Evolutionary conservation across 139 green algal genomes (phyloP).

Genomic region (Deuterostichococcus epilithicus): DNA sequence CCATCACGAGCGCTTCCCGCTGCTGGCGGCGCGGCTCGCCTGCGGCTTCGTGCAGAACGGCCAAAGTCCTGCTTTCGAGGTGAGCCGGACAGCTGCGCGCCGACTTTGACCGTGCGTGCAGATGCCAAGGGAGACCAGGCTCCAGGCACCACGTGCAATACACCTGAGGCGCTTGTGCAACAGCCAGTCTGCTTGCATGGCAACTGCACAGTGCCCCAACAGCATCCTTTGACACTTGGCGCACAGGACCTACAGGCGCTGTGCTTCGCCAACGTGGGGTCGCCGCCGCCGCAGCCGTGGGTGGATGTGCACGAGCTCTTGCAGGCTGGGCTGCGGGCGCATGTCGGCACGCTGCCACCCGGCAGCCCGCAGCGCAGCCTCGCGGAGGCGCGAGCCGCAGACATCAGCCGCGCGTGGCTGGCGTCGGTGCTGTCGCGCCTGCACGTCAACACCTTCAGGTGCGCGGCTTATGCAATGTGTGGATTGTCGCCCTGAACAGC

Average conservation of each 20-base stretch:
- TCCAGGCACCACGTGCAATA: too few species aligned
- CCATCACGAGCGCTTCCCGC: constrained; percentile 31
- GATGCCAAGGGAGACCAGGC: too few species aligned
- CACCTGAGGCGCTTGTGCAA: background rate
- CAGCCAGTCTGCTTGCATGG: background rate
- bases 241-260: constrained; percentile 35
- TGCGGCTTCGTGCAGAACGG: constrained; percentile 20
- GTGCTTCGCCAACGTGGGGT: constrained; percentile 44
- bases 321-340: constrained; percentile 19
- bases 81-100: too few species aligned
- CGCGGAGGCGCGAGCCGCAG: background rate
- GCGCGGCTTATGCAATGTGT: background rate
- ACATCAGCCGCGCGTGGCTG: constrained; percentile 23
- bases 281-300: constrained; percentile 35
- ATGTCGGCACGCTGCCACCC: background rate
- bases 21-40: constrained; percentile 30
- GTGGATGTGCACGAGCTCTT: constrained; percentile 31
- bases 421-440: constrained; percentile 28
- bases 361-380: background rate
- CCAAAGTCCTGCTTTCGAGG: background rate
- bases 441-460: constrained; percentile 47
- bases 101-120: too few species aligned
- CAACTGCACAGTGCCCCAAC: too few species aligned
- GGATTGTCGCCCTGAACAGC: background rate
- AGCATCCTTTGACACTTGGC: too few species aligned